A percentile compares a stretch with the other conserved stretches of the same genome.
Evolutionary conservation across 345 rosid genomes (phyloP).

Genomic region (Eutrema japonicum): DNA sequence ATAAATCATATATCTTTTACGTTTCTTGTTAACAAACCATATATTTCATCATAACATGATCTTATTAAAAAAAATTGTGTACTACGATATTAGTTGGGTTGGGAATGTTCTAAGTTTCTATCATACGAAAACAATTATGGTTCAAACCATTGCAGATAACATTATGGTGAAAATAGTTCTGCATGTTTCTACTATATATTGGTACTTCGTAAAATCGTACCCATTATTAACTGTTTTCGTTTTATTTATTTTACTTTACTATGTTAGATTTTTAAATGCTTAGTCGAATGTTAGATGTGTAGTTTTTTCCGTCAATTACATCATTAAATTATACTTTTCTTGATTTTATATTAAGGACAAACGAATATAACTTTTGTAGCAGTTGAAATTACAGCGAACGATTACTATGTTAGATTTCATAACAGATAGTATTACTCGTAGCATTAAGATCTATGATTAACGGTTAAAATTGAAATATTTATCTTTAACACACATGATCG

Average conservation of each 20-base stretch:
- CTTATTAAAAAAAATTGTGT: neutral
- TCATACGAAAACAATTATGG: neutral
- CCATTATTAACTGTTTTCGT: neutral
- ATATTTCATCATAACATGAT: neutral
- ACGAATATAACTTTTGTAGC: too few relatives aligned
- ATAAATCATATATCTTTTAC: too few relatives aligned
- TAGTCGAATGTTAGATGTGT: neutral
- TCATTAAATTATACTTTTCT: too few relatives aligned
- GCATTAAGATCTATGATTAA: too few relatives aligned
- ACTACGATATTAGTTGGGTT: neutral
- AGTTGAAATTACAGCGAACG: too few relatives aligned
- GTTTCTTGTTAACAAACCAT: neutral
- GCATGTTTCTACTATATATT: slow-evolving; percentile 4
- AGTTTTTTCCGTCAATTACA: too few relatives aligned
- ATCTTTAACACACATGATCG: too few relatives aligned
- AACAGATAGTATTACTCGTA: too few relatives aligned
- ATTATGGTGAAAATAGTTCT: slow-evolving; percentile 10
- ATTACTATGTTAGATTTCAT: too few relatives aligned
- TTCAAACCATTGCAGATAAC: neutral
- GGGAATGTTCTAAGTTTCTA: neutral
- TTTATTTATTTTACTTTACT: neutral
- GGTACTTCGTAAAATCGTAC: neutral
- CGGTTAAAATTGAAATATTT: too few relatives aligned
- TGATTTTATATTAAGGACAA: too few relatives aligned
- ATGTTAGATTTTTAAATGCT: too few relatives aligned